Conservation (phyloP, 192 early-diverging fungal genomes). For the Paraglomus occultum region DNA sequence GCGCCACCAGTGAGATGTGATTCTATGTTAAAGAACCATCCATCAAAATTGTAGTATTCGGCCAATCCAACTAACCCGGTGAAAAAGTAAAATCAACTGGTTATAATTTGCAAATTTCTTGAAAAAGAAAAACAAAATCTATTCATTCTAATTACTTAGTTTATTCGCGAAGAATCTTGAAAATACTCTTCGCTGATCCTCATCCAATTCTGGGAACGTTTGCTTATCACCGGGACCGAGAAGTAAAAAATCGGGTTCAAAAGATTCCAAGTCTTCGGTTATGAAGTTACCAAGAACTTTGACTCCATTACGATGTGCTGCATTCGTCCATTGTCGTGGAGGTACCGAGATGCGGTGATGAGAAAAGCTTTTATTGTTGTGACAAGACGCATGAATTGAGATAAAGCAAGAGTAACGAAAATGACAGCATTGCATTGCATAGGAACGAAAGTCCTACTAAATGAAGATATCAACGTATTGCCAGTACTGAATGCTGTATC, state of each 20-base stretch:
- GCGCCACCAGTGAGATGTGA: slow-evolving; percentile 38
- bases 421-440: not conserved
- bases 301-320: slow-evolving; percentile 61
- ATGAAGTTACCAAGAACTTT: slow-evolving; percentile 59
- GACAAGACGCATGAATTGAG: not conserved
- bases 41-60: slow-evolving; percentile 64
- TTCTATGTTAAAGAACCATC: slow-evolving; percentile 68
- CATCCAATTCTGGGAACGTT: not conserved
- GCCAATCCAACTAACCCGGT: slow-evolving; percentile 49
- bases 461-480: slow-evolving; percentile 61
- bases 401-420: not conserved
- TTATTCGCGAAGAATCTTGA: slow-evolving; percentile 55
- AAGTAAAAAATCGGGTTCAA: slow-evolving; percentile 54
- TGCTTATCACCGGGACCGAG: slow-evolving; percentile 44
- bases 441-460: slow-evolving; percentile 39
- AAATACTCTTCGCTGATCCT: slow-evolving; percentile 41
- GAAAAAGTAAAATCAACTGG: not conserved
- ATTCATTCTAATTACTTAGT: slow-evolving; percentile 38
- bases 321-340: slow-evolving; percentile 61
- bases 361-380: slow-evolving; percentile 42
- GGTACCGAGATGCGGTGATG: slow-evolving; percentile 60
- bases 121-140: slow-evolving; percentile 1
- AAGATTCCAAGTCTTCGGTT: slow-evolving; percentile 48
- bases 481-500: slow-evolving; percentile 62
- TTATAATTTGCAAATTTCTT: slow-evolving; percentile 18